Evolutionary conservation across 345 rosid species (phyloP).

Genomic region (Eucalyptus cladocalyx): DNA sequence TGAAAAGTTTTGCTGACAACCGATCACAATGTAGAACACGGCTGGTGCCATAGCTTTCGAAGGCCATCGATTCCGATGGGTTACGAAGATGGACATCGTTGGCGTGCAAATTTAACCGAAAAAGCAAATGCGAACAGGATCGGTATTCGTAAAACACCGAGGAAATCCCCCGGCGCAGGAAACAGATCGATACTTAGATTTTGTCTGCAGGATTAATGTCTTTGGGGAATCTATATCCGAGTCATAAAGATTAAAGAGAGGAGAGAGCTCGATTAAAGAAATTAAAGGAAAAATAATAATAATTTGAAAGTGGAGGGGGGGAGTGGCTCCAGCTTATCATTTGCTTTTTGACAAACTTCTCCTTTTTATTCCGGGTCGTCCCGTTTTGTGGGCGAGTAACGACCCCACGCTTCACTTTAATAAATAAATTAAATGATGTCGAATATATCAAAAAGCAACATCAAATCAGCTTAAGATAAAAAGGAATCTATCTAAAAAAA

Average conservation of each 20-base stretch:
- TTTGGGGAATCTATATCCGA: background rate
- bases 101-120: background rate
- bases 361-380: background rate
- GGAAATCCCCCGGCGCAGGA: background rate
- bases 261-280: background rate
- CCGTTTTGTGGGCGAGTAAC: background rate
- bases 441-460: background rate
- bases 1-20: fast-evolving
- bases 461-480: background rate
- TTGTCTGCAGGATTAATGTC: background rate
- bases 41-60: no score
- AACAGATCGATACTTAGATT: background rate
- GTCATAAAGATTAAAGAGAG: background rate
- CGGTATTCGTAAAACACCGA: background rate
- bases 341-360: background rate
- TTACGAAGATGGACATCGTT: no score
- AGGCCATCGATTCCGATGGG: background rate
- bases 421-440: background rate
- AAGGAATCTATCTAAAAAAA: background rate
- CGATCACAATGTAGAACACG: fast-evolving
- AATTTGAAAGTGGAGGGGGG: background rate
- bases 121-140: no score
- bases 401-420: background rate
- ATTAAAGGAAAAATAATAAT: background rate
- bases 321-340: background rate